Evolutionary conservation across 2,329 filamentous ascomycete genomes (phyloP).

Genomic region (Stachybotrys chartarum): DNA sequence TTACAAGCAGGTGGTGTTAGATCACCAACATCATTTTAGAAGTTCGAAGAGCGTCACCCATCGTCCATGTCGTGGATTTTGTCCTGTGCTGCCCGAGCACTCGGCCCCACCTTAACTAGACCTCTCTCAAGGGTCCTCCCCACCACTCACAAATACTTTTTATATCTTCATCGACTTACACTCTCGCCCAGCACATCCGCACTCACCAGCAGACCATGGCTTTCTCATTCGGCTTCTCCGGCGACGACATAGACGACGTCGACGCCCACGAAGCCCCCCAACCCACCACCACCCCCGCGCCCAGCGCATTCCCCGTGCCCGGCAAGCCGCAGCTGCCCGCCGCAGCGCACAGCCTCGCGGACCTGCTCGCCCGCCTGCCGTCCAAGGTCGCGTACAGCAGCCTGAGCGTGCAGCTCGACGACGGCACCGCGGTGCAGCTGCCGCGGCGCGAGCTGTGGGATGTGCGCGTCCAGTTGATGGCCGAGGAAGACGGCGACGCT

Average conservation of each 20-base stretch:
- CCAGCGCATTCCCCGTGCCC: conserved; percentile 51
- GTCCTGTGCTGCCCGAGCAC: neutral
- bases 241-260: conserved; percentile 56
- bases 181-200: no score
- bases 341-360: conserved; percentile 39
- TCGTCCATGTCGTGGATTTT: no score
- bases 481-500: conserved; percentile 48
- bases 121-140: neutral
- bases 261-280: conserved; percentile 21
- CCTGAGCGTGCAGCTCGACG: conserved; percentile 51
- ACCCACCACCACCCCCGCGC: conserved; percentile 9
- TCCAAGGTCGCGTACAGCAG: conserved; percentile 66
- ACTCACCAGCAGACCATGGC: conserved; percentile 24
- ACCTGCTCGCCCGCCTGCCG: conserved; percentile 54
- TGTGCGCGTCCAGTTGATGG: conserved; percentile 74
- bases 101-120: neutral
- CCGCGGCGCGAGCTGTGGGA: conserved; percentile 77
- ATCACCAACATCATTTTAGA: no score
- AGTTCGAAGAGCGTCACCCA: no score
- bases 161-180: neutral
- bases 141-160: neutral
- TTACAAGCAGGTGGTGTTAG: no score
- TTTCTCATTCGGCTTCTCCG: conserved; percentile 55
- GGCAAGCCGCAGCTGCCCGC: conserved; percentile 54
- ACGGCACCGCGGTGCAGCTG: conserved; percentile 45